Evolutionary conservation across 371 early-diverging fungal species (phyloP).

Genomic region (Syncephalastrum racemosum): DNA sequence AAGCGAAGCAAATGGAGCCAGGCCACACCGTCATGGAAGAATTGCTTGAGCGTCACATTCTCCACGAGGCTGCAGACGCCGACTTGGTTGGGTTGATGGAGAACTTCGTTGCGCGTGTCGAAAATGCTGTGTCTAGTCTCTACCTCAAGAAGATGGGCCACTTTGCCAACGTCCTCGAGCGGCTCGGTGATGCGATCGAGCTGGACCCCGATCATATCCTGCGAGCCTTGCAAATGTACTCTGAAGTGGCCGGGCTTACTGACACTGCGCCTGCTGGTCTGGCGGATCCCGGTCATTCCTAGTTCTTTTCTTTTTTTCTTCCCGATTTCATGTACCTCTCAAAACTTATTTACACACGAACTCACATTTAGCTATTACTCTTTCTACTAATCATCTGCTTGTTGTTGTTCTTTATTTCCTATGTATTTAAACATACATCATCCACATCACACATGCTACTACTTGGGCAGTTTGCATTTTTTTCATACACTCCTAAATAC

Average conservation of each 20-base stretch:
- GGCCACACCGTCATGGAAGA: neutral
- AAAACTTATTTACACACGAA: too few relatives aligned
- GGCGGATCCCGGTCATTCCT: too few relatives aligned
- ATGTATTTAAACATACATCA: too few relatives aligned
- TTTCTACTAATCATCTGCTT: too few relatives aligned
- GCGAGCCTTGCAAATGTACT: conserved; percentile 57
- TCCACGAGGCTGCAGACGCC: conserved; percentile 57
- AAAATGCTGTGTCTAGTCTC: conserved; percentile 56
- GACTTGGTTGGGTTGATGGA: conserved; percentile 59
- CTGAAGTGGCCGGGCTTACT: conserved; percentile 21
- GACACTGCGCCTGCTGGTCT: too few relatives aligned
- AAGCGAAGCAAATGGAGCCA: neutral
- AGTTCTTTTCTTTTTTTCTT: too few relatives aligned
- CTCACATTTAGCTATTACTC: too few relatives aligned
- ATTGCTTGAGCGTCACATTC: conserved; percentile 37
- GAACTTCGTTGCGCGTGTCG: conserved; percentile 60
- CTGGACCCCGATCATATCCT: conserved; percentile 51
- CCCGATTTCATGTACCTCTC: too few relatives aligned
- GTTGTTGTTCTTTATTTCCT: too few relatives aligned
- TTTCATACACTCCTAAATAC: too few relatives aligned
- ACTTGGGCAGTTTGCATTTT: too few relatives aligned
- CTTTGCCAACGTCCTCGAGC: conserved; percentile 48
- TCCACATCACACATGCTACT: too few relatives aligned
- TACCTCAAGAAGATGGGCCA: conserved; percentile 48
- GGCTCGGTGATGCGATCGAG: conserved; percentile 46